Conservation (phyloP, 164 flowering plant genomes). For the Aristolochia fimbriata region DNA sequence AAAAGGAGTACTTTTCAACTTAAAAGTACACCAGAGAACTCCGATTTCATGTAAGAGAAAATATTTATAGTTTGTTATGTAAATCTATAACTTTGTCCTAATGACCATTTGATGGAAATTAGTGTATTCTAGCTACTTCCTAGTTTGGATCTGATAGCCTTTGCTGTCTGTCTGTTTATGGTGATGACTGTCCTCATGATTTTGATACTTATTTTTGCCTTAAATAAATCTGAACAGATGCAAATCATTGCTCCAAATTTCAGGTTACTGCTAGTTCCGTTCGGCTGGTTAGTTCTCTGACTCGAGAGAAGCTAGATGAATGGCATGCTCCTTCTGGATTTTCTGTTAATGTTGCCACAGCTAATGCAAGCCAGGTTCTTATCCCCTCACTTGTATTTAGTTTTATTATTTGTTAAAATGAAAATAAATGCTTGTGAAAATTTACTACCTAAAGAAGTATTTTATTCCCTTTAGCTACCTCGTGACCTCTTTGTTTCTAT, state of each 20-base stretch:
- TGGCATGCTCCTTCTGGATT: constrained; percentile 84
- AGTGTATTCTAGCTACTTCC: too few species aligned
- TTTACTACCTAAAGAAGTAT: background rate
- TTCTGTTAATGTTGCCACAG: constrained; percentile 94
- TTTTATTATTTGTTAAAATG: background rate
- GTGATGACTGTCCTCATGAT: too few species aligned
- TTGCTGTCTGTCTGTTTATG: too few species aligned
- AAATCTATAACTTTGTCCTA: too few species aligned
- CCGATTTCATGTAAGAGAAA: too few species aligned
- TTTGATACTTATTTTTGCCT: background rate
- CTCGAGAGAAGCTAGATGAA: constrained; percentile 70
- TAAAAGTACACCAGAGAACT: too few species aligned
- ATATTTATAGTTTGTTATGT: too few species aligned
- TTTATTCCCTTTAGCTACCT: background rate
- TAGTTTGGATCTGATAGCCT: too few species aligned
- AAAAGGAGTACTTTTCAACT: too few species aligned
- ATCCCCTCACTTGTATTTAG: background rate
- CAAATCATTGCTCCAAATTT: background rate
- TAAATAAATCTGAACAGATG: background rate
- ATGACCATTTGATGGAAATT: too few species aligned
- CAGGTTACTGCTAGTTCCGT: constrained; percentile 91
- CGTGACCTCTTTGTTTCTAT: background rate
- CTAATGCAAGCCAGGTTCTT: constrained; percentile 86
- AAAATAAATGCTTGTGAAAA: background rate
- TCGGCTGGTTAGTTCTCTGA: constrained; percentile 66